A percentile compares a stretch with the other conserved stretches of the same genome.
Conservation (phyloP, 768 basidiomycete species). For the Tulasnella sp. region DNA sequence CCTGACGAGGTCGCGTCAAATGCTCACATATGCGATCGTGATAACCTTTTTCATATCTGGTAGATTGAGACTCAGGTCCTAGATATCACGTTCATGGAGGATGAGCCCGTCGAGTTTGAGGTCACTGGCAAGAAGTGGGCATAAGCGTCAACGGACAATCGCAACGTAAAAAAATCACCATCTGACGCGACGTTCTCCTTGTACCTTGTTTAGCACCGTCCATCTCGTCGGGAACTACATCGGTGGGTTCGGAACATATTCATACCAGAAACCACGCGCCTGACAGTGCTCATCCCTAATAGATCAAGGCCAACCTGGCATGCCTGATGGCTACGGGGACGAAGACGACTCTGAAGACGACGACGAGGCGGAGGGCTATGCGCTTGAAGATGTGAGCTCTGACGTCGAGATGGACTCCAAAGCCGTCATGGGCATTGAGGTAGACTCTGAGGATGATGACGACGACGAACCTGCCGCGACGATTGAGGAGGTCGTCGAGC, state of each 20-base stretch:
- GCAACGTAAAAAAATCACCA: not conserved
- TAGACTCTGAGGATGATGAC: slow-evolving; percentile 25
- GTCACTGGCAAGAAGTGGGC: slow-evolving; percentile 32
- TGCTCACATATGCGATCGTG: not conserved
- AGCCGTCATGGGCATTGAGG: slow-evolving; percentile 15
- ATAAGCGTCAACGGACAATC: not conserved
- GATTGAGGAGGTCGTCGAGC: slow-evolving; percentile 22
- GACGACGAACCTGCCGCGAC: slow-evolving; percentile 20
- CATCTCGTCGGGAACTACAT: slow-evolving; percentile 34
- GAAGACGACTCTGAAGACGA: slow-evolving; percentile 13
- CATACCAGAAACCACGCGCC: not conserved
- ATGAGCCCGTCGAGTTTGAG: slow-evolving; percentile 31
- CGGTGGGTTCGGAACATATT: slow-evolving; percentile 15
- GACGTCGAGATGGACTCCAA: slow-evolving; percentile 27
- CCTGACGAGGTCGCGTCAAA: no score
- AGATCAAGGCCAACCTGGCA: not conserved
- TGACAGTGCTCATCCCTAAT: not conserved
- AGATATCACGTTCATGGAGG: slow-evolving; percentile 30
- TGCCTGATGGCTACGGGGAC: not conserved
- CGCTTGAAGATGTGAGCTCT: slow-evolving; percentile 24
- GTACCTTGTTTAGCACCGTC: slow-evolving; percentile 24
- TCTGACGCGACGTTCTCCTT: not conserved
- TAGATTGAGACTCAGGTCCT: slow-evolving; percentile 30
- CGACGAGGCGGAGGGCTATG: slow-evolving; percentile 21
- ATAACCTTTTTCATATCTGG: not conserved